Conservation (phyloP, 2,329 filamentous ascomycete genomes). For the Mycosphaerella arachidis region DNA sequence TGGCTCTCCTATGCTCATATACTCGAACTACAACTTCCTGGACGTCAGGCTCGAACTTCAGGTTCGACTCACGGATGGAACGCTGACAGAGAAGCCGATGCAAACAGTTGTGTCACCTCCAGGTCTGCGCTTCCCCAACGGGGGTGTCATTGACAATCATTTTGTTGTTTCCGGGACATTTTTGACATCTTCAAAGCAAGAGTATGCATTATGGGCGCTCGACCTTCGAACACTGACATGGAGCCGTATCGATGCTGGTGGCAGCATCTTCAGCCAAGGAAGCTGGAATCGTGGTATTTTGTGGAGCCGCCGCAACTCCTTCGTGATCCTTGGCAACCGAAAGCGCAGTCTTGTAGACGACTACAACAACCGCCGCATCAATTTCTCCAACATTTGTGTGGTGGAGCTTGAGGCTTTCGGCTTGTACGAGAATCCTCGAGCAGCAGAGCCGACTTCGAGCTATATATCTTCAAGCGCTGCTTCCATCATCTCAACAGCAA, state of each 20-base stretch:
- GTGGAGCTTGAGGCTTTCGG: conserved; percentile 97
- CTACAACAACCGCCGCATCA: conserved; percentile 96
- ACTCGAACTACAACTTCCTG: conserved; percentile 98
- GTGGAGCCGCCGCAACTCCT: conserved; percentile 90
- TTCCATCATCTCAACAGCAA: conserved; percentile 36
- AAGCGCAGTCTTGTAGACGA: conserved; percentile 93
- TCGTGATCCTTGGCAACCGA: conserved; percentile 90
- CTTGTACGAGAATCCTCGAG: conserved; percentile 90
- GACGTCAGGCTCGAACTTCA: conserved; percentile 96
- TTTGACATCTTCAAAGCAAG: conserved; percentile 93
- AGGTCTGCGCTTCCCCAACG: conserved; percentile 90
- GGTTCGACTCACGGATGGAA: conserved; percentile 77
- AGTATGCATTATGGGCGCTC: conserved; percentile 94
- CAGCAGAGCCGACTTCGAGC: conserved; percentile 69
- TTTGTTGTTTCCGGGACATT: conserved; percentile 98
- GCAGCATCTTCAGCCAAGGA: conserved; percentile 89
- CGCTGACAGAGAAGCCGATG: conserved; percentile 83
- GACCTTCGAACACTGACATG: conserved; percentile 84
- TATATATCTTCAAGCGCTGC: conserved; percentile 76
- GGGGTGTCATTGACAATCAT: conserved; percentile 89
- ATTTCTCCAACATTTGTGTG: conserved; percentile 94
- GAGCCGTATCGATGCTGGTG: conserved; percentile 93
- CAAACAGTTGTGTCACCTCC: conserved; percentile 80
- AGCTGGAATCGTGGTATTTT: conserved; percentile 96
- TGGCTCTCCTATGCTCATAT: conserved; percentile 78